Evolutionary conservation across 495 filamentous ascomycete genomes (phyloP).

Genomic region (Talaromyces proteolyticus): DNA sequence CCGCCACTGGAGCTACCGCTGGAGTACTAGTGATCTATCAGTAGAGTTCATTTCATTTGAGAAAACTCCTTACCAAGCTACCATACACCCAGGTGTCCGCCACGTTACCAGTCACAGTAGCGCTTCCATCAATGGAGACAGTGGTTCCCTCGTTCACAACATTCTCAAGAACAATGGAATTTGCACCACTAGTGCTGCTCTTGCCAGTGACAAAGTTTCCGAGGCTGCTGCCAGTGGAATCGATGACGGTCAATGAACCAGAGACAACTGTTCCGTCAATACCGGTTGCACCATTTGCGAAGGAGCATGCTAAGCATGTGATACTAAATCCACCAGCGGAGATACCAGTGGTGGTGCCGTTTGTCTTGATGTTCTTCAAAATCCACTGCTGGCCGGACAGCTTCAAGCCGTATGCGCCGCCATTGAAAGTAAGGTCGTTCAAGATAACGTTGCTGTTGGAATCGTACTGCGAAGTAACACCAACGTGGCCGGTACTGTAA

Average conservation of each 20-base stretch:
- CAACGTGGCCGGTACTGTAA: constrained; percentile 47
- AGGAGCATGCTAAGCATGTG: constrained; percentile 24
- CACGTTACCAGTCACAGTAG: constrained; percentile 13
- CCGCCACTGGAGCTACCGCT: constrained; percentile 8
- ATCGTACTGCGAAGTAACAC: constrained; percentile 64
- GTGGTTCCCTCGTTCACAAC: constrained; percentile 16
- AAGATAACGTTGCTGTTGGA: constrained; percentile 34
- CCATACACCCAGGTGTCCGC: constrained; percentile 24
- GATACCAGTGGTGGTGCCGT: constrained; percentile 45
- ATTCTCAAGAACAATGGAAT: constrained; percentile 24
- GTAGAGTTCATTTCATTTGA: not conserved
- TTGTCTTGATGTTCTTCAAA: constrained; percentile 57
- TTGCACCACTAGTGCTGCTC: constrained; percentile 12
- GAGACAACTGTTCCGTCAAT: constrained; percentile 22
- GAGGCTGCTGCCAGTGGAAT: constrained; percentile 30
- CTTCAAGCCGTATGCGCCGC: constrained; percentile 51
- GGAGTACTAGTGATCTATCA: constrained; percentile 11
- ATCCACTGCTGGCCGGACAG: constrained; percentile 71
- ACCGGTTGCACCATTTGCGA: constrained; percentile 16
- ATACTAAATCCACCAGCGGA: constrained; percentile 29
- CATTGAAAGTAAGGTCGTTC: constrained; percentile 57
- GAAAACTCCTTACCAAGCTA: constrained; percentile 16
- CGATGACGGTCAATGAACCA: constrained; percentile 45
- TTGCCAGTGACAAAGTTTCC: constrained; percentile 30
- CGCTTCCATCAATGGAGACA: constrained; percentile 12